Evolutionary conservation across 345 rosid genomes (phyloP).

Genomic region (Reutealis trisperma): DNA sequence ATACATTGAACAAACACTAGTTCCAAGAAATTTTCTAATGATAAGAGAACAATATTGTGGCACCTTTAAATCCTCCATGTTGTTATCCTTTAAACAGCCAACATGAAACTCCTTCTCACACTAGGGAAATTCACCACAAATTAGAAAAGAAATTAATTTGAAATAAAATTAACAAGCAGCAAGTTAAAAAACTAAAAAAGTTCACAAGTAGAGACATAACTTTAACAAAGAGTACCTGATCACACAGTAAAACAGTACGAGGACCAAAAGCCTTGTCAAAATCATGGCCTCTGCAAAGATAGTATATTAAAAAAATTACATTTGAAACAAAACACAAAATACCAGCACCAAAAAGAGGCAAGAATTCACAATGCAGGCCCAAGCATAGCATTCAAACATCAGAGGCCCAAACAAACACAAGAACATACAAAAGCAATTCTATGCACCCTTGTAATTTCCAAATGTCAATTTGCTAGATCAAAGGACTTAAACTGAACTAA

Average conservation of each 20-base stretch:
- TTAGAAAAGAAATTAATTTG: background rate
- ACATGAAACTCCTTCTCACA: conserved; percentile 97
- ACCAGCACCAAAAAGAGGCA: background rate
- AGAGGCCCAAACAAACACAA: background rate
- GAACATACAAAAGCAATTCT: background rate
- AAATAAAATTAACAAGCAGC: background rate
- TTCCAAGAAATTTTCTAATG: background rate
- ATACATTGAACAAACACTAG: background rate
- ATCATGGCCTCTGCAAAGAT: conserved; percentile 63
- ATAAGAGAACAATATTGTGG: conserved; percentile 7
- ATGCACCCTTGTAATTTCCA: background rate
- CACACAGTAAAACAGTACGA: conserved; percentile 86
- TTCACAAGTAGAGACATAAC: conserved; percentile 8
- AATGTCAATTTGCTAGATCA: background rate
- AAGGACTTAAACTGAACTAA: background rate
- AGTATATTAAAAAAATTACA: background rate
- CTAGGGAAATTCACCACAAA: conserved; percentile 24
- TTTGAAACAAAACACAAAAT: conserved; percentile 5
- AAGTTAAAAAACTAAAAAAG: background rate
- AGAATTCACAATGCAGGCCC: background rate
- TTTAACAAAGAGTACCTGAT: conserved; percentile 59
- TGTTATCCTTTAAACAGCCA: conserved; percentile 83
- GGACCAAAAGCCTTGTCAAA: conserved; percentile 74
- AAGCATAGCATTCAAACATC: background rate
- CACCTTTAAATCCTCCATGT: conserved; percentile 83